phyloP scores from a whole-genome alignment of 2,329 filamentous ascomycete species.

The Penicillium polonicum region DNA sequence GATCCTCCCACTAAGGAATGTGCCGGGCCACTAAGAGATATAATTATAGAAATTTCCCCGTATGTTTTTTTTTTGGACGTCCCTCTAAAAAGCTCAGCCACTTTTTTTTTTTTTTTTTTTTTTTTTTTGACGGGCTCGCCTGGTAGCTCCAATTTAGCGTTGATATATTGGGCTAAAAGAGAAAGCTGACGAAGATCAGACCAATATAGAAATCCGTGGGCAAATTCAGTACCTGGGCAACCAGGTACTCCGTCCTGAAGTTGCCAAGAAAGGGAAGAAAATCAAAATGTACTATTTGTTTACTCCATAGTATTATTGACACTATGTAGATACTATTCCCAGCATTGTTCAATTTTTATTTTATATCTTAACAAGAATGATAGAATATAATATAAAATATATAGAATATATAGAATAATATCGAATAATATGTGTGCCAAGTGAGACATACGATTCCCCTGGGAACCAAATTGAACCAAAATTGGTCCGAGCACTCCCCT shows the following conservation, averaged over 20 bases:
- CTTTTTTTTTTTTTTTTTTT: not conserved
- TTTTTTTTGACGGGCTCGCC: not conserved
- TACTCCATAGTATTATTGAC: not conserved
- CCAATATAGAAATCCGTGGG: not conserved
- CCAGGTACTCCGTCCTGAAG: not conserved
- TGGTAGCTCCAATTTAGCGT: not conserved
- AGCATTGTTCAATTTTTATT: not conserved
- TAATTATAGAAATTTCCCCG: constrained; percentile 5
- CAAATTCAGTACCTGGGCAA: not conserved
- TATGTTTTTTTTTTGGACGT: not conserved
- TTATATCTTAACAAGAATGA: not conserved
- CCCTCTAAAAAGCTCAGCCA: not conserved
- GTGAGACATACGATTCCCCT: constrained; percentile 22
- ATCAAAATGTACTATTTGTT: not conserved
- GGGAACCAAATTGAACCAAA: constrained; percentile 5
- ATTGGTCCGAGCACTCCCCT: constrained; percentile 6
- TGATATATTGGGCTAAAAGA: not conserved
- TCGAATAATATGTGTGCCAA: not conserved
- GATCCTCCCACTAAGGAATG: constrained; percentile 7
- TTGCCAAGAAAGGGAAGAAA: not conserved
- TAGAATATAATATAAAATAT: not conserved
- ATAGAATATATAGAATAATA: not conserved
- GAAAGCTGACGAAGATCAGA: not conserved
- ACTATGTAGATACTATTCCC: not conserved
- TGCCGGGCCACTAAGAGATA: constrained; percentile 6